Evolutionary conservation across 192 early-diverging fungal genomes (phyloP), one percentile per base, ranked within the genome.

Genomic region (Glomus cerebriforme): DNA sequence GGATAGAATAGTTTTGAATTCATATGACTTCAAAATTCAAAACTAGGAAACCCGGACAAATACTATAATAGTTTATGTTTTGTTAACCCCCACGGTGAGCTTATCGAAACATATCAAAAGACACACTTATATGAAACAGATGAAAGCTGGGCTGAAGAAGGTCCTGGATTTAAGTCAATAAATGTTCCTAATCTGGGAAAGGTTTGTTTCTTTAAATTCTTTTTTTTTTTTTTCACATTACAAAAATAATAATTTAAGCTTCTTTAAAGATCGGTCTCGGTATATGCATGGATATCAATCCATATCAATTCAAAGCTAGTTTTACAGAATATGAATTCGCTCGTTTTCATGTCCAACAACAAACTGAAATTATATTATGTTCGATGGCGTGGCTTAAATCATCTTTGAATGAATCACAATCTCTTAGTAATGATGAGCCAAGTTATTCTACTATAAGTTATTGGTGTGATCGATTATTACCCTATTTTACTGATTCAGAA

Each of bases 281-380:
- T 4, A 95, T 95, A 10, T 95, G 94, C 72, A 95, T 95, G 94
- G 94, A 95, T 82, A 34, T 95, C 24, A 95, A 95, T 75, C 94
- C 93, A 4, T 92, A 91, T 68, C 81, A 85, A 54, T 95, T 95
- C 82, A 78, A 88, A 79, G 69, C 91, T 2, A 79, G 83, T 1
- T 95, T 93, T 78, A 81, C 81, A 54, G 89, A 78, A 34, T 94
- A 84, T 78, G 94, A 95, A 79, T 95, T 93, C 81, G 90, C 89
- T 1, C 85, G 73, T 35, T 95, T 83, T 69, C 93, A 95, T 72
- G 4, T 82, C 2, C 32, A 83, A 1, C 70, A 90, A 39, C 80
- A 82, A 19, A 75, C 89, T 6, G 58, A 87, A 6, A 65, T 92
- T 6, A 49, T 95, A 8, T 76, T 92, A 9, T 88, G 86, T 59